These are phyloP conservation scores for Multifurca ochricompacta DNA, from an alignment of 768 basidiomycete genomes.

Conservation along the genomic window DNA sequence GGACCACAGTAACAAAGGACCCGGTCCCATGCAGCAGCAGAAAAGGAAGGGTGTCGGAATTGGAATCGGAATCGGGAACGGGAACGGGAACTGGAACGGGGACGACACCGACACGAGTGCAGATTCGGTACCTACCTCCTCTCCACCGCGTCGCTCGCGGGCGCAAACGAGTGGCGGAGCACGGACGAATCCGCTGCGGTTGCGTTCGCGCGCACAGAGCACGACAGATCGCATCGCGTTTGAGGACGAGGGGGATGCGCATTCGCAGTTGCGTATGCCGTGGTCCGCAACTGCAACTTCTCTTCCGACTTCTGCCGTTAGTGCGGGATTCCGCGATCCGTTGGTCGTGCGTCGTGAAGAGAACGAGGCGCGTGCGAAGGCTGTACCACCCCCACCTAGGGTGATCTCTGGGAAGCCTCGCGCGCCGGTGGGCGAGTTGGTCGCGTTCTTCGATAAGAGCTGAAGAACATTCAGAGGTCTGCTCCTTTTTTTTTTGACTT, in stretches of 20 bases:
- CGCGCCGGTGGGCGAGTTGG: slow-evolving; percentile 67
- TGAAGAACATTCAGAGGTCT: too few relatives aligned
- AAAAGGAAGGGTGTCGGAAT: slow-evolving; percentile 23
- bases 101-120: slow-evolving; percentile 14
- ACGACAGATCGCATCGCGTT: slow-evolving; percentile 7
- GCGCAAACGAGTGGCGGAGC: too few relatives aligned
- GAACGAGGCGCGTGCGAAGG: slow-evolving; percentile 33
- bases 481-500: too few relatives aligned
- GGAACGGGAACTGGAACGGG: slow-evolving; percentile 8
- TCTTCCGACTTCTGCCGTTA: too few relatives aligned
- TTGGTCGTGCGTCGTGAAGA: slow-evolving; percentile 61
- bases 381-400: slow-evolving; percentile 39
- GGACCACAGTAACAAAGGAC: slow-evolving; percentile 30
- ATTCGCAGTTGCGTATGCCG: slow-evolving; percentile 17
- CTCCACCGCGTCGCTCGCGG: slow-evolving; percentile 1
- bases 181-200: slow-evolving; percentile 23
- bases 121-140: neutral
- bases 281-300: slow-evolving; percentile 39
- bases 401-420: slow-evolving; percentile 42
- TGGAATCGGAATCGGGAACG: slow-evolving; percentile 6
- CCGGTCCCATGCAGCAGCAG: neutral
- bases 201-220: slow-evolving; percentile 16
- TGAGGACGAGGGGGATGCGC: slow-evolving; percentile 12
- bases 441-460: slow-evolving; percentile 67
- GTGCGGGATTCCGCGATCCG: slow-evolving; percentile 62